Evolutionary conservation across 768 basidiomycete genomes (phyloP).

Genomic region (Leccinum longicurvipes): DNA sequence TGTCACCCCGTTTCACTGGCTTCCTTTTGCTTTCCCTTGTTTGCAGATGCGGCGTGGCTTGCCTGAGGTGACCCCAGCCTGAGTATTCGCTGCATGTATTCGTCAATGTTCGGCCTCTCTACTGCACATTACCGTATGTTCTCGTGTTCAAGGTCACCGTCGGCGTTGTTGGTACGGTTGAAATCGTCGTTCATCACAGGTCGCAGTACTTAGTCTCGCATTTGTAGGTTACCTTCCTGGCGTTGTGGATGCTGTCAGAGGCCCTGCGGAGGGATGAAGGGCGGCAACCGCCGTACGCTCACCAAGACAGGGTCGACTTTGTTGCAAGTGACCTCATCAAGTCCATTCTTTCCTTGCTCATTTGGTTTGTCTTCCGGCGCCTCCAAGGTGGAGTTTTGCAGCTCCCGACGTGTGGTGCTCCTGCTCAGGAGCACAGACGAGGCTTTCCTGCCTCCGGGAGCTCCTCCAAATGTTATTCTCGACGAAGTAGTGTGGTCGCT

Average conservation of each 20-base stretch:
- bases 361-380: constrained; percentile 11
- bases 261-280: not conserved
- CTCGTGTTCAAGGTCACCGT: constrained; percentile 1
- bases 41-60: not conserved
- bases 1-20: not conserved
- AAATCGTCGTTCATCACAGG: not conserved
- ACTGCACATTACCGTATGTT: not conserved
- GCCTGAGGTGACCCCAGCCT: too few relatives aligned
- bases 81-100: too few relatives aligned
- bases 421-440: constrained; percentile 7
- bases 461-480: not conserved
- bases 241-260: constrained; percentile 16
- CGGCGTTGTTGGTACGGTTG: constrained; percentile 4
- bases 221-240: constrained; percentile 14
- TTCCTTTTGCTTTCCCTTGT: not conserved
- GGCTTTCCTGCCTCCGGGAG: constrained; percentile 2
- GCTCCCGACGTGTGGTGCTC: constrained; percentile 4
- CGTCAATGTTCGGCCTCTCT: too few relatives aligned
- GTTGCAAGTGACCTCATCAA: constrained; percentile 22
- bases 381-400: not conserved
- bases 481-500: not conserved
- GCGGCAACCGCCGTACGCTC: not conserved
- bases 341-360: constrained; percentile 10
- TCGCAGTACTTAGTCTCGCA: not conserved
- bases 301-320: constrained; percentile 13